Base-by-base conservation (phyloP, 1,139 yeast species). In the Pichiaceae sp. region DNA sequence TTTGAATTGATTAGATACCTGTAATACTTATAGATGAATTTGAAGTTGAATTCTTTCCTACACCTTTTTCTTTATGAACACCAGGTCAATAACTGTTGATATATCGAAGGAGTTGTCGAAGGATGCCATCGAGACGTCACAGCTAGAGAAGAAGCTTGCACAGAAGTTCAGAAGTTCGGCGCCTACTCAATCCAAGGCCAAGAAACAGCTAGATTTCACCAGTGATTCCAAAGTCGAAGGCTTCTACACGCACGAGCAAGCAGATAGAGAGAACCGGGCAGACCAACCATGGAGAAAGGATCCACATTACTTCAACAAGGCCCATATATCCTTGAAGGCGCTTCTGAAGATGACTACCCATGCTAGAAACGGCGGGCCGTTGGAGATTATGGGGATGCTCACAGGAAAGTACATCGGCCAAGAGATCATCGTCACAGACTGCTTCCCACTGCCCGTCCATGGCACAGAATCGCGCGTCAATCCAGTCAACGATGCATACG, bases 401-500 rank as follows among this genome's bases (percentile, higher is more conserved):
- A 75, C 91, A 0, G 97, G 97, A 0, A 78, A 78, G 46, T 70
- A 84, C 9, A 59, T 68, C 3, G 71, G 65, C 1, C 61, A 70
- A 32, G 68, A 72, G 12, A 74, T 91, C 43, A 70, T 85, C 3
- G 82, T 91, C 1, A 70, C 79, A 69, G 96, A 89, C 55, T 80
- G 78, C 4, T 91, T 83, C 56, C 79, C 89, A 4, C 62, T 91
- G 33, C 97, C 97, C 0, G 96, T 89, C 1, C 94, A 85, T 58
- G 97, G 97, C 1, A 87, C 97, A 0, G 97, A 91, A 56, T 86
- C 96, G 0, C 61, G 97, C 39, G 98, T 91, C 24, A 91, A 91
- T 58, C 97, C 97, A 0, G 87, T 84, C 53, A 79, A 81, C 17
- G 96, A 89, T 52, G 95, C 95, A 0, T 89, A 87, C 56, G 97